These are phyloP conservation scores for Kwoniella shandongensis DNA, from an alignment of 768 basidiomycete species.

Conservation along the genomic window DNA sequence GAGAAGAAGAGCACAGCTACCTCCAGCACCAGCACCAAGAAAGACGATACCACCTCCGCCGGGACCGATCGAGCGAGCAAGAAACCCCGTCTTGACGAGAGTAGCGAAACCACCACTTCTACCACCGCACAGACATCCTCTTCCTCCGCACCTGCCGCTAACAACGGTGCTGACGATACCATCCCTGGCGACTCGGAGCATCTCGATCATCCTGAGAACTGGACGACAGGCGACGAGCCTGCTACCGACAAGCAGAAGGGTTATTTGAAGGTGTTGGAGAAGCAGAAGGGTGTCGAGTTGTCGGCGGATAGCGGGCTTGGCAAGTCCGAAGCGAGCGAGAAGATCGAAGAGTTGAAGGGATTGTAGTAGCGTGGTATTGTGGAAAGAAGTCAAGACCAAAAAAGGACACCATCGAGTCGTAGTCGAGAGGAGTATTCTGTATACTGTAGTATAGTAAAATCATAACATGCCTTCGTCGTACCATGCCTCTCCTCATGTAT, in stretches of 20 bases:
- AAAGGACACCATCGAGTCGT: too few species aligned
- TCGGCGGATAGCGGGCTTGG: slow-evolving; percentile 27
- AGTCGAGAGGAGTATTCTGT: too few species aligned
- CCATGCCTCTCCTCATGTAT: too few species aligned
- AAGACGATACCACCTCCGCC: background rate
- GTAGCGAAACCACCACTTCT: background rate
- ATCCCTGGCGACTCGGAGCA: slow-evolving; percentile 33
- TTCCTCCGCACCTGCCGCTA: background rate
- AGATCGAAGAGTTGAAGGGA: slow-evolving; percentile 49
- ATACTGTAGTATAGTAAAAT: too few species aligned
- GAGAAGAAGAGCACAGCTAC: too few species aligned
- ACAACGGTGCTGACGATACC: slow-evolving; percentile 10
- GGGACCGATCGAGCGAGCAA: slow-evolving; percentile 11
- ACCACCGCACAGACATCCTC: background rate
- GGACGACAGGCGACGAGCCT: slow-evolving; percentile 52
- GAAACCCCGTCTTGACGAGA: slow-evolving; percentile 12
- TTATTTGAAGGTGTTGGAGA: slow-evolving; percentile 50
- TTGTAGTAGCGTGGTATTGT: slow-evolving; percentile 4
- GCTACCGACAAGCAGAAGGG: slow-evolving; percentile 53
- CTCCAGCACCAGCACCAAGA: background rate
- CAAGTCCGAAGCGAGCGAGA: slow-evolving; percentile 51
- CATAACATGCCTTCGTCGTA: too few species aligned
- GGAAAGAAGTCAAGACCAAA: background rate
- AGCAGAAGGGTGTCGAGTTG: slow-evolving; percentile 41
- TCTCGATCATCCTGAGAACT: slow-evolving; percentile 52